Percentiles rank a stretch among this genome's conserved stretches.
Evolutionary conservation across 139 green algal genomes (phyloP).

Genomic region (Chlorella sorokiniana): DNA sequence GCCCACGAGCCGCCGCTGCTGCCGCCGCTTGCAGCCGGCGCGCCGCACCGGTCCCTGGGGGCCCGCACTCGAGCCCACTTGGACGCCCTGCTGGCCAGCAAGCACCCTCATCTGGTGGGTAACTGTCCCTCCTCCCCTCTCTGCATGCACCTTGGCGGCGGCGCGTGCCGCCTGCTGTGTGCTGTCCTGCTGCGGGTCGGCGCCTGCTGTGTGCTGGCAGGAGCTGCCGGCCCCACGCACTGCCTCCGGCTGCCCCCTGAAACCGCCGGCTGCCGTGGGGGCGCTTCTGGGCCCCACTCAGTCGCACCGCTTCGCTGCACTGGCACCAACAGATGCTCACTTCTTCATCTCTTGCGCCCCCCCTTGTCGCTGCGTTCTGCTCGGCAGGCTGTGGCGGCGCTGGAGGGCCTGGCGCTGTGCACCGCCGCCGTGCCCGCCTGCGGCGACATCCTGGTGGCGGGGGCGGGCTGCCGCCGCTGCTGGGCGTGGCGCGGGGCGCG

Average conservation of each 20-base stretch:
- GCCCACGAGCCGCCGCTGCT: not conserved
- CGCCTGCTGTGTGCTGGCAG: too few species aligned
- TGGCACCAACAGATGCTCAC: too few species aligned
- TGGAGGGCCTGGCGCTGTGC: constrained; percentile 21
- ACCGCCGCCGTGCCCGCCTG: constrained; percentile 27
- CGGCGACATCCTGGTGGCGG: constrained; percentile 23
- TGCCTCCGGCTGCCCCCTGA: too few species aligned
- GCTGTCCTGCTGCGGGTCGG: too few species aligned
- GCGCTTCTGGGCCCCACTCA: too few species aligned
- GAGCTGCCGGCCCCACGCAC: too few species aligned
- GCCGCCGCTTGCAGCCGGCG: not conserved
- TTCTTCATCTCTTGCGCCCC: not conserved
- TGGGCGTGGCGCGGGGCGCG: not conserved
- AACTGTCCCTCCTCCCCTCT: too few species aligned
- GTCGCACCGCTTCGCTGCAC: too few species aligned
- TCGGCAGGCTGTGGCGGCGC: not conserved
- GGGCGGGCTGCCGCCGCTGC: constrained; percentile 24
- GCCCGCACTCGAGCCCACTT: constrained; percentile 58
- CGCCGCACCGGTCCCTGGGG: constrained; percentile 57
- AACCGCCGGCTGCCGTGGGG: too few species aligned
- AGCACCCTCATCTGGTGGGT: constrained; percentile 50
- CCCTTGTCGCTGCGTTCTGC: not conserved
- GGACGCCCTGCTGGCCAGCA: constrained; percentile 57
- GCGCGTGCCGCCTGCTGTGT: too few species aligned
- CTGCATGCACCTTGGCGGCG: not conserved